phyloP scores from a whole-genome alignment of 2,329 filamentous ascomycete species.

The Cylindrodendrum hubeiense region DNA sequence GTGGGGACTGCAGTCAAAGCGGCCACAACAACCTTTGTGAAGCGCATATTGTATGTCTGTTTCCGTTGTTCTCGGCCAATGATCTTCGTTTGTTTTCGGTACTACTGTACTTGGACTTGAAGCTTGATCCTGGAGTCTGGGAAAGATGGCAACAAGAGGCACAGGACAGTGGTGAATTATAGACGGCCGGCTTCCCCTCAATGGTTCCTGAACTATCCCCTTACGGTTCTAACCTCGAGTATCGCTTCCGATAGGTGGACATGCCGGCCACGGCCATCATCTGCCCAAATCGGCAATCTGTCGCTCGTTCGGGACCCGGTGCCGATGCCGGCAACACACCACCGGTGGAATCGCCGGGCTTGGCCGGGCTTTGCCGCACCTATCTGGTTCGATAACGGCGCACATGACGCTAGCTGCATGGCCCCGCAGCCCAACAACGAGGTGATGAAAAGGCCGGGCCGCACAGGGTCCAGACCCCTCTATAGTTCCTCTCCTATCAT shows the following conservation, averaged over 20 bases:
- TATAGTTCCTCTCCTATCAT: not conserved
- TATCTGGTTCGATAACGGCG: not conserved
- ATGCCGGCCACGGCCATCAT: not conserved
- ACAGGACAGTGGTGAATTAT: not conserved
- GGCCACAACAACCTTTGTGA: not conserved
- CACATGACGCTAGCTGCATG: not conserved
- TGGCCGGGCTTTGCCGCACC: not conserved
- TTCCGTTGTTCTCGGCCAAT: not conserved
- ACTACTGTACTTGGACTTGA: not conserved
- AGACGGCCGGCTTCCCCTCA: not conserved
- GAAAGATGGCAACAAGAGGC: not conserved
- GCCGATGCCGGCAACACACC: not conserved
- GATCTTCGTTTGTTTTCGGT: not conserved
- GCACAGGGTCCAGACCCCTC: not conserved
- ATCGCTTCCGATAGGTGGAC: conserved; percentile 2
- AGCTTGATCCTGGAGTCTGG: not conserved
- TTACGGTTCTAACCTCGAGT: not conserved
- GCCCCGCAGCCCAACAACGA: not conserved
- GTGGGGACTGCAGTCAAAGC: not conserved
- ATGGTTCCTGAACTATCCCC: not conserved
- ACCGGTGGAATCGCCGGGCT: not conserved
- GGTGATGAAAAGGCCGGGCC: not conserved
- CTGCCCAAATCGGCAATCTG: not conserved
- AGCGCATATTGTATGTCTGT: not conserved
- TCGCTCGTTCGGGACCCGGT: not conserved